Base-by-base conservation (phyloP, 768 basidiomycete genomes). In the Phanerochaete sordida region DNA sequence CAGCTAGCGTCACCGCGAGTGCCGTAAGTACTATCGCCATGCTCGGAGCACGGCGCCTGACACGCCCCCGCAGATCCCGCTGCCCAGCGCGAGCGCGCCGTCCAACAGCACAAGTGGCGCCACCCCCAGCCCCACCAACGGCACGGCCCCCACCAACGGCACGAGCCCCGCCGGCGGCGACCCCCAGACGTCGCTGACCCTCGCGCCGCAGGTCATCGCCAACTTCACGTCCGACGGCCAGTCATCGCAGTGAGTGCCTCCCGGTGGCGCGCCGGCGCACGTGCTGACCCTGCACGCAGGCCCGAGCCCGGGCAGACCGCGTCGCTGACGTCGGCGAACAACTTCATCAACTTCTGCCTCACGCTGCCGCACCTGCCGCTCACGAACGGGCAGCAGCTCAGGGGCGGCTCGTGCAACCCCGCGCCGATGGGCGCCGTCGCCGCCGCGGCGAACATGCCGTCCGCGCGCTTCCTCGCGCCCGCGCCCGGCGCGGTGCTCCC, bases 271-370 rank as follows among this genome's bases (percentile, higher is more conserved):
- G n/a, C 6, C 6, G 7, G 19, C 19, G 7, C 26, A 26, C 19
- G 23, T 19, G 15, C 28, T 52, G 24, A 55, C 48, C 15, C 15
- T 49, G 24, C 43, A 6, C 30, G 33, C 59, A 65, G 70, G 27
- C 60, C 74, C 0, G 64, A 65, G 1, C 59, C 76, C 55, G 84
- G 83, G 26, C 78, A 86, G 70, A 77, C 78, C 26, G 74, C 84
- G 15, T 86, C 84, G 6, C 71, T 84, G 8, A 85, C 81, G 0
- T 85, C 85, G 16, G 71, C 71, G 46, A 86, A 90, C 75, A 90
- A 90, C 77, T 91, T 86, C 70, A 87, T 88, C 74, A 87, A 87
- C 74, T 86, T 76, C 70, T 88, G 87, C 64, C 71, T 75, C 6
- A 81, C 79, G 16, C 66, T 77, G 3, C 67, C 78, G 3, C 65